These are phyloP conservation scores for Ceriops decandra DNA, from an alignment of 345 rosid genomes.

Conservation along the genomic window DNA sequence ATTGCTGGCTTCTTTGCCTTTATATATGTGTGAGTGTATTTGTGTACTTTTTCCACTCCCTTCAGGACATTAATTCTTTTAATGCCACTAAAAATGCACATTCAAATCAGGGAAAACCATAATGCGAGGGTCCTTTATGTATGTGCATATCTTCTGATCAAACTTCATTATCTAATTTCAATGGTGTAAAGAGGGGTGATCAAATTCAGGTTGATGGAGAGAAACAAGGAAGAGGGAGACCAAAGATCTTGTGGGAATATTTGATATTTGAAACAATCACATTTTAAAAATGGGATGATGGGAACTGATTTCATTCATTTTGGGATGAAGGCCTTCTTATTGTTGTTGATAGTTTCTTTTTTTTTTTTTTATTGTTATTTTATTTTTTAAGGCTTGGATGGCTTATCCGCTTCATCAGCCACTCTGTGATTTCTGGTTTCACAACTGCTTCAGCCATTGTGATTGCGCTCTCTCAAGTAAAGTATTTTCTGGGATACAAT, in stretches of 20 bases:
- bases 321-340: no score
- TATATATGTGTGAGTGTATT: not conserved
- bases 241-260: no score
- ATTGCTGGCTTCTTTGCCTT: not conserved
- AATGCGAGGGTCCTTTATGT: conserved; percentile 1
- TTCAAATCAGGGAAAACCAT: not conserved
- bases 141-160: not conserved
- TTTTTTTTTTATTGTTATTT: not conserved
- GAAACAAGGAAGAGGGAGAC: no score
- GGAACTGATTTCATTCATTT: no score
- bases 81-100: not conserved
- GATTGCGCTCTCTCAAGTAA: conserved; percentile 92
- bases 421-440: conserved; percentile 98
- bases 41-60: not conserved
- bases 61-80: not conserved
- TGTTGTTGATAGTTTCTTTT: not conserved
- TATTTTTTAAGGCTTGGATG: conserved; percentile 79
- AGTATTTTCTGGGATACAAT: conserved; percentile 88
- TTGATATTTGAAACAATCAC: no score
- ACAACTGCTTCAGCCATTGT: conserved; percentile 94
- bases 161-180: conserved; percentile 1
- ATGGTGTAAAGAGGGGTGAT: not conserved
- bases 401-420: conserved; percentile 98
- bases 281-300: no score
- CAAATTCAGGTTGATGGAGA: no score